phyloP scores from a whole-genome alignment of 371 early-diverging fungal genomes.

The Smittium culicis region DNA sequence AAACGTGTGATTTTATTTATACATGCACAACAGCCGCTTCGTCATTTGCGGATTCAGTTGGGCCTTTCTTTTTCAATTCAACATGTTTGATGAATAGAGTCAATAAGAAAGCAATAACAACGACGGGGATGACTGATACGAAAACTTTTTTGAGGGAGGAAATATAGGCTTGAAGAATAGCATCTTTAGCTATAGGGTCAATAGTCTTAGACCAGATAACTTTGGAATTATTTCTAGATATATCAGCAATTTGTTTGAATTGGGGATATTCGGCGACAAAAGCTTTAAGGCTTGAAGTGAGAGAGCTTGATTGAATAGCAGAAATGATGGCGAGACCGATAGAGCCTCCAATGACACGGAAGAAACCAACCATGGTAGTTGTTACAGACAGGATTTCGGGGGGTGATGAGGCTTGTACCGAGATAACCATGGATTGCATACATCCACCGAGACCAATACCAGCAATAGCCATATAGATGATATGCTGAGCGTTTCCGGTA shows the following conservation, averaged over 20 bases:
- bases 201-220: constrained; percentile 21
- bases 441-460: constrained; percentile 46
- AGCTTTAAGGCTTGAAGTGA: constrained; percentile 15
- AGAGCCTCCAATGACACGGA: constrained; percentile 41
- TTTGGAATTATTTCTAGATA: constrained; percentile 24
- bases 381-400: constrained; percentile 41
- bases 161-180: constrained; percentile 42
- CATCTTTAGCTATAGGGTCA: constrained; percentile 24
- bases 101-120: not conserved
- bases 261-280: constrained; percentile 16
- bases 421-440: constrained; percentile 42
- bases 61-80: not conserved
- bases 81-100: not conserved
- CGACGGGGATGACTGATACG: constrained; percentile 11
- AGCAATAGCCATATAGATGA: constrained; percentile 38
- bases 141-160: constrained; percentile 42
- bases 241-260: constrained; percentile 13
- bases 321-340: constrained; percentile 37
- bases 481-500: not conserved
- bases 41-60: no score
- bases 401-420: constrained; percentile 40
- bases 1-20: no score
- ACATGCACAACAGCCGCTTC: no score
- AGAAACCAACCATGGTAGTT: constrained; percentile 43
- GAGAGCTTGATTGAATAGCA: constrained; percentile 20